Evolutionary conservation across 2,329 filamentous ascomycete genomes (phyloP), one percentile per base, ranked within the genome.

Genomic region (Diaporthe sp.): DNA sequence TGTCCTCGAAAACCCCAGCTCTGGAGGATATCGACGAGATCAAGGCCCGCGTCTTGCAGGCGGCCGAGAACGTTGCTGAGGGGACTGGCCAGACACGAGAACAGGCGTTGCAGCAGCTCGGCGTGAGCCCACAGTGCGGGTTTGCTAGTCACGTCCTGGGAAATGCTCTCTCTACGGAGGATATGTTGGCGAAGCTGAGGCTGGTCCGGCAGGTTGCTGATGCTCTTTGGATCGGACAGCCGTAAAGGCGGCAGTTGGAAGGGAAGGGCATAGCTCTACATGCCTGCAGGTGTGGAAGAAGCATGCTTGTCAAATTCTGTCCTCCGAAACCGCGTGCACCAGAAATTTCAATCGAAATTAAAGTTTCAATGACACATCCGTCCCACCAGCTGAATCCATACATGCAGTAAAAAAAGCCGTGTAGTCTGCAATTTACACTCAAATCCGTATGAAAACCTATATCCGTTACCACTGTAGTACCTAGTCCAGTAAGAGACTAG

Each of bases 91-190:
- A 90, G 77, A 86, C 84, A 7, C 81, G 85, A 22, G 84, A 90
- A 76, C 87, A 92, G 77, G 91, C 91, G 0, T 81, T 93, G 39
- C 84, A 89, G 77, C 88, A 88, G 78, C 83, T 92, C 69, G 88
- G 88, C 46, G 86, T 91, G 13, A 90, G 88, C 78, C 89, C 90
- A 1, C 89, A 92, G 81, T 90, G 89, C 78, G 89, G 89, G 1
- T 83, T 82, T 49, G 68, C 76, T 82, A 75, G 85, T 84, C 67
- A 73, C 9, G 61, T 44, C 13, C 17, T 44, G 3, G 61, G 61
- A 25, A 51, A 53, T 31, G 65, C 44, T 19, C 7, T 55, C 9
- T 55, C 65, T 25, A 10, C 31, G 49, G 49, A 31, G 9, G 51
- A 51, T 31, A 44, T 49, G 46, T 39, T 46, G 65, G 44, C 31